A percentile compares a stretch with the other conserved stretches of the same genome.
These are phyloP conservation scores for Candida railenensis DNA, from an alignment of 805 yeast species.

Conservation along the genomic window DNA sequence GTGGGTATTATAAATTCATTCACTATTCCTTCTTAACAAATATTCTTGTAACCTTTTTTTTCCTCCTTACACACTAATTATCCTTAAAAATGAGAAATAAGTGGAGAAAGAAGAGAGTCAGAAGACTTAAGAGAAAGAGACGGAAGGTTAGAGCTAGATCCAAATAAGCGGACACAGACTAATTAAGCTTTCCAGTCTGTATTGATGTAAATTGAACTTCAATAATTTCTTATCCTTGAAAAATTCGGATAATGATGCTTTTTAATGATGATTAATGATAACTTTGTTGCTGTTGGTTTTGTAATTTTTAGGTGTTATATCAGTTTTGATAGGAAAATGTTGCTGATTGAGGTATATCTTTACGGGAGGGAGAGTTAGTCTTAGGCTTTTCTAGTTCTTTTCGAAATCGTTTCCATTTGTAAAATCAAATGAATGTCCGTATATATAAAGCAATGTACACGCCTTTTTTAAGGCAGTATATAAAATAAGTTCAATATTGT, in stretches of 20 bases:
- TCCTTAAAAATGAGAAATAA: constrained; percentile 79
- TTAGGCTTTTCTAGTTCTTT: constrained; percentile 5
- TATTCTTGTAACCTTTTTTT: constrained; percentile 7
- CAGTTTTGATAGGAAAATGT: not conserved
- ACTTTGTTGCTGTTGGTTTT: constrained; percentile 1
- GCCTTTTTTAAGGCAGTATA: not conserved
- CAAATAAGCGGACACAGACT: constrained; percentile 67
- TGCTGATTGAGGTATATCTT: not conserved
- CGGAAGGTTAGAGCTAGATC: constrained; percentile 99
- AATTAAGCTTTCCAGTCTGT: constrained; percentile 1
- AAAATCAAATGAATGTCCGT: constrained; percentile 13
- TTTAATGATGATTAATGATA: not conserved
- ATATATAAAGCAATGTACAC: constrained; percentile 8
- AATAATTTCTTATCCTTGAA: not conserved
- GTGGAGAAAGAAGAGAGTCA: constrained; percentile 99
- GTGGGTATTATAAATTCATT: constrained; percentile 5
- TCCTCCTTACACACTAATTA: constrained; percentile 26
- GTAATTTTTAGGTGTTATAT: not conserved
- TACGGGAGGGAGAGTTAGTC: constrained; percentile 1
- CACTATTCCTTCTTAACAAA: constrained; percentile 11
- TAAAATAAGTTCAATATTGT: not conserved
- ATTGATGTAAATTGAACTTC: constrained; percentile 1
- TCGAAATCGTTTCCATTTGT: constrained; percentile 2
- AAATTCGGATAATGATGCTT: not conserved
- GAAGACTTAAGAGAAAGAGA: constrained; percentile 99